Evolutionary conservation across 495 filamentous ascomycete genomes (phyloP), one percentile per base, ranked within the genome.

Genomic region (Aspergillus leporis): DNA sequence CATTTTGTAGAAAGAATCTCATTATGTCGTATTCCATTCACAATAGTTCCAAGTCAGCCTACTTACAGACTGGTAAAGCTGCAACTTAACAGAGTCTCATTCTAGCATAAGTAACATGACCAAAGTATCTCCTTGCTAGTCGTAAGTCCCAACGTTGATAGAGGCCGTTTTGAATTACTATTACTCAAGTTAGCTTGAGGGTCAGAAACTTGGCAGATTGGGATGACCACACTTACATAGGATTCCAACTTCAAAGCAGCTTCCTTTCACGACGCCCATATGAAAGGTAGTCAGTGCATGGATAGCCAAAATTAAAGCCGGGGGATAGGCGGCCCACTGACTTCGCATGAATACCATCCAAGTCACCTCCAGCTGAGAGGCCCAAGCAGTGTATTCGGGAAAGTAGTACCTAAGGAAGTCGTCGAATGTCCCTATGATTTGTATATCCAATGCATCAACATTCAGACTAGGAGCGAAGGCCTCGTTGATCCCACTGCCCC

Each of bases 191-290:
- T 28, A 28, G 25, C 25, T 28, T 6, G 6, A 28, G 25, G 3
- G 6, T 28, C 25, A 28, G 25, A 28, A 28, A 6, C 25, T 28
- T 28, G 25, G 25, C 3, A 28, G 25, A 28, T 28, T 28, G 25
- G 6, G 25, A 28, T 28, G 25, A 6, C 25, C 6, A 28, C 25
- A 28, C 25, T 6, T 28, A 6, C 25, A 28, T 28, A 3, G 25
- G 6, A 28, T 28, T 28, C 25, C 25, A 28, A 3, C 6, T 3
- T 28, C 25, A 28, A 28, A 28, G 25, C 25, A 28, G 6, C 62
- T 50, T 14, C 38, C 40, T 21, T 60, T 53, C 34, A 50, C 21
- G 0, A 52, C 36, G 12, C 62, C 65, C 34, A 58, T 55, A 31
- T 58, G 34, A 2, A 51, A 46, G 21, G 48, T 58, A 32, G 28